Evolutionary conservation across 2,329 filamentous ascomycete genomes (phyloP), one percentile per base, ranked within the genome.

Genomic region (Volutella citrinella): DNA sequence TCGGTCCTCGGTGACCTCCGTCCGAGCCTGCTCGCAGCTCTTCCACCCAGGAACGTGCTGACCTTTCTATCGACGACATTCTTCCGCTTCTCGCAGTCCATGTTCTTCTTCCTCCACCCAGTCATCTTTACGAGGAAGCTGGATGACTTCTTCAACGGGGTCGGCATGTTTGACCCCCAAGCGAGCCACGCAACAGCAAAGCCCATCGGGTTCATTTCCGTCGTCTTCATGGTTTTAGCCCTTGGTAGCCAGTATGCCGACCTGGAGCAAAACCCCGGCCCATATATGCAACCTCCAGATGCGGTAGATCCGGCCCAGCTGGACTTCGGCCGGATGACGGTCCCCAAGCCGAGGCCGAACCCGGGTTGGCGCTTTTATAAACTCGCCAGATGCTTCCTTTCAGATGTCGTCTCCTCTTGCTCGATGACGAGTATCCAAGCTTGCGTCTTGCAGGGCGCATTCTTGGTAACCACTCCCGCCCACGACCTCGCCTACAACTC

Each of bases 401-500:
- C 28, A 11, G 34, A 36, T 12, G 18, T 36, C 12, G 23, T 32
- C 3, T 27, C 34, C 3, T 30, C 34, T 14, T 31, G 22, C 19
- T 36, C 34, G 7, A 36, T 36, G 34, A 36, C 32, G 5, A 34
- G 32, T n/a, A 29, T 34, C 11, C 25, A 29, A 16, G 32, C 14
- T 3, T 34, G 26, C 13, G 18, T 24, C 4, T 14, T 32, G 6
- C 34, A 36, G 11, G 28, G 34, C 4, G 32, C 28, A 5, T 36
- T 36, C 24, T 28, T 36, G 6, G 15, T 36, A 3, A 36, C 8
- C 5, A 36, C 34, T 2, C 21, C 27, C 15, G 27, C 28, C 4
- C 34, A 36, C 7, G 28, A 31, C 8, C 23, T n/a, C 10, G 34
- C 34, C 4, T 36, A 31, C 19, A 36, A 32, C 10, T 14, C 32